Conservation (phyloP, 73 alveolate species). For the Stentor roeselii region DNA sequence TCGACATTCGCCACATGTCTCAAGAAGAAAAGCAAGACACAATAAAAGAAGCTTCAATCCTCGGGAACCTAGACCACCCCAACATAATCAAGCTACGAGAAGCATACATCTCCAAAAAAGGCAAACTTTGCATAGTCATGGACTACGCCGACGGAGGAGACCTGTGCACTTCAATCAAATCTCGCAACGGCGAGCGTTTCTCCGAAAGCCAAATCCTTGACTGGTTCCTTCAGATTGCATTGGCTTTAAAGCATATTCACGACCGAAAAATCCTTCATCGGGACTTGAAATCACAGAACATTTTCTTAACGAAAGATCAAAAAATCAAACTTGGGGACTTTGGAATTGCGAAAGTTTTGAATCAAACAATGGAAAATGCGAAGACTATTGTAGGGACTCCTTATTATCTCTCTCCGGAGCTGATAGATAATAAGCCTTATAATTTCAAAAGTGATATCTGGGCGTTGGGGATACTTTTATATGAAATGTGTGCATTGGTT, state of each 20-base stretch:
- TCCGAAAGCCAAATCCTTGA: conserved; percentile 79
- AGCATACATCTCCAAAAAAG: conserved; percentile 59
- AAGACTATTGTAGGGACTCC: conserved; percentile 62
- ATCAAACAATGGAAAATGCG: conserved; percentile 57
- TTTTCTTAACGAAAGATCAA: conserved; percentile 54
- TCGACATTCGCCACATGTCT: conserved; percentile 62
- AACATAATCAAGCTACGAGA: conserved; percentile 83
- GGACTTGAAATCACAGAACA: conserved; percentile 54
- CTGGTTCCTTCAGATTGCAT: conserved; percentile 85
- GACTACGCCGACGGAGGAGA: no score
- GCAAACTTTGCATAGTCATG: no score
- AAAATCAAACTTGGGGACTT: conserved; percentile 64
- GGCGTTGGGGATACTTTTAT: conserved; percentile 47
- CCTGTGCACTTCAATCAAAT: no score
- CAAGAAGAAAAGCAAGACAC: conserved; percentile 66
- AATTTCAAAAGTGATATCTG: conserved; percentile 38
- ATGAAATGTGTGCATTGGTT: conserved; percentile 48
- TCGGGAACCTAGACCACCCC: conserved; percentile 74
- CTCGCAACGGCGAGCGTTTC: no score
- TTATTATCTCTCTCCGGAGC: conserved; percentile 56
- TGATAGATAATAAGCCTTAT: conserved; percentile 26
- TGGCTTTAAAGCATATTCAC: conserved; percentile 87
- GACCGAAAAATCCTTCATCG: conserved; percentile 71
- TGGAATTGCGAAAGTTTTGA: conserved; percentile 75
- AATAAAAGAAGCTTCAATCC: conserved; percentile 62